Conservation (phyloP, 495 filamentous ascomycete species). For the Annulohypoxylon nitens region DNA sequence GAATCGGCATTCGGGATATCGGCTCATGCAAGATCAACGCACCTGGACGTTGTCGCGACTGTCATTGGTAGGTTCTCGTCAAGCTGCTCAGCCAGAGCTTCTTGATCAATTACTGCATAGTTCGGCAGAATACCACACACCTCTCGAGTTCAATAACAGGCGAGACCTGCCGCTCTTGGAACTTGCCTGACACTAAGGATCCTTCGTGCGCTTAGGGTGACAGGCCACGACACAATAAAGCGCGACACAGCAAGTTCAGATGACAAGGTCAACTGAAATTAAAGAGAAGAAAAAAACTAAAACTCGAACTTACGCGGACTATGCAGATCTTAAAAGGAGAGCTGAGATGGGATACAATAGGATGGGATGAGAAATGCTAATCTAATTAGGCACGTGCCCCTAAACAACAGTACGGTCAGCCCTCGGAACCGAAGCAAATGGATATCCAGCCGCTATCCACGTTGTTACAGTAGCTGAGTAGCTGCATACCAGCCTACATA, state of each 20-base stretch:
- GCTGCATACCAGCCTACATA: neutral
- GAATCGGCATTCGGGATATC: constrained; percentile 20
- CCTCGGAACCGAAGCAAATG: constrained; percentile 4
- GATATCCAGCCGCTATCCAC: neutral
- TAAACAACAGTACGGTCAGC: constrained; percentile 1
- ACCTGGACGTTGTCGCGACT: constrained; percentile 21
- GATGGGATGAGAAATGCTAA: neutral
- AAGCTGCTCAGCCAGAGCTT: neutral
- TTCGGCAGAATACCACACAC: constrained; percentile 17
- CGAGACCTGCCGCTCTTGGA: constrained; percentile 31
- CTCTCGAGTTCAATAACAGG: neutral
- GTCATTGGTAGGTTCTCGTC: constrained; percentile 34
- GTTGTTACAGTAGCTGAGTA: neutral
- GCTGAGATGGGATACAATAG: constrained; percentile 1
- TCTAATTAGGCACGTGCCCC: constrained; percentile 12
- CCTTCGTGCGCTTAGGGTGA: constrained; percentile 17
- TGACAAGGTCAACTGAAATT: constrained; percentile 20
- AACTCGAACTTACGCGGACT: neutral
- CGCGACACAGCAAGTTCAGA: neutral
- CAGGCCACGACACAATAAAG: constrained; percentile 6
- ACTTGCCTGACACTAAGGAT: constrained; percentile 19
- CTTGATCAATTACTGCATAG: constrained; percentile 7
- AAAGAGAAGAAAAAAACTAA: constrained; percentile 16
- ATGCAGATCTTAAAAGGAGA: constrained; percentile 22
- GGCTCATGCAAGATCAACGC: constrained; percentile 24